Base-by-base conservation (phyloP, 2,329 filamentous ascomycete species). In the Coleophoma cylindrospora region DNA sequence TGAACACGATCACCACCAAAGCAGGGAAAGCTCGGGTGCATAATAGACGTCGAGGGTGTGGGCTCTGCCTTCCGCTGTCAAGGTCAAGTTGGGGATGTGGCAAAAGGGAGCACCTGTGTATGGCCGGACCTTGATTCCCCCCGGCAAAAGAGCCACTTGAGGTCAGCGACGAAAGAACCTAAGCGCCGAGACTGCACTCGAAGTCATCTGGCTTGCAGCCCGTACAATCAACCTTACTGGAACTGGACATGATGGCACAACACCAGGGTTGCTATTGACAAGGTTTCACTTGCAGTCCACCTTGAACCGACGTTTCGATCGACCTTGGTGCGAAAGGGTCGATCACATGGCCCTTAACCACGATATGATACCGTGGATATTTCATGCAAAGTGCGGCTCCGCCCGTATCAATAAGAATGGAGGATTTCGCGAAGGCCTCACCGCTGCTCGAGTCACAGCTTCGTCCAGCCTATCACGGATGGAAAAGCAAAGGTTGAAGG, bases 361-460 rank as follows among this genome's bases (percentile, higher is more conserved):
- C 14, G 36, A 17, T 27, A 27, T 10, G 27, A 27, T 27, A 27
- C 27, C 27, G 27, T 27, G 13, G 41, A 13, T 44, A 44, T 21
- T 41, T 37, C 22, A 51, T 54, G 52, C 49, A 54, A 27, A 50
- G 52, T 54, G 49, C 52, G 52, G 52, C 49, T 54, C 49, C 51
- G 52, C 49, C 52, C 52, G 52, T 50, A 27, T 41, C 49, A 46
- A 54, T 51, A 38, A 51, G 49, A 45, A 45, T 48, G 37, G 15
- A 43, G 19, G 46, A 48, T 48, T 38, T 47, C 37, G 37, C 27
- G 34, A 32, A 33, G 15, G 43, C 43, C 43, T 38, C 27, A 45
- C 36, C 36, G 36, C 46, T 34, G 36, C 17, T 50, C 21, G 32
- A 43, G 17, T 21, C 38, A 34, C 36, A 40, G 13, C 3, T 3